phyloP scores from a whole-genome alignment of 2,329 filamentous ascomycete species.

The Canariomyces notabilis region DNA sequence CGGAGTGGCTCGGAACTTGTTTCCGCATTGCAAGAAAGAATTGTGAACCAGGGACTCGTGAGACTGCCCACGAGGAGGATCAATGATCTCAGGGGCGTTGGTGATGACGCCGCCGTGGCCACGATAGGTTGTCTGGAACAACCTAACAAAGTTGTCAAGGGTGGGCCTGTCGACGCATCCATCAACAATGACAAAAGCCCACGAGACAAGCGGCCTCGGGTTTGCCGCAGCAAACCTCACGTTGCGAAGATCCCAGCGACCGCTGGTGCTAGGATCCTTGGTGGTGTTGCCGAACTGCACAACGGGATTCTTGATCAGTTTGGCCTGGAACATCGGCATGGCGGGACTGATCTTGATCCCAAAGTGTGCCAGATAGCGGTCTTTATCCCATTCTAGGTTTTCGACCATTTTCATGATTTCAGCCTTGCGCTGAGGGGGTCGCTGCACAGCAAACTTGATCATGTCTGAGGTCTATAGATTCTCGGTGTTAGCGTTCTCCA shows the following conservation, averaged over 20 bases:
- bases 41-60: constrained; percentile 48
- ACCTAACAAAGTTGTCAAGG: constrained; percentile 49
- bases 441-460: constrained; percentile 89
- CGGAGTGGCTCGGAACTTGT: constrained; percentile 53
- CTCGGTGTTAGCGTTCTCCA: constrained; percentile 7
- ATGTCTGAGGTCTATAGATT: constrained; percentile 65
- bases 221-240: constrained; percentile 72
- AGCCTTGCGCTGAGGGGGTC: constrained; percentile 60
- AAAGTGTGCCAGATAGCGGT: constrained; percentile 67
- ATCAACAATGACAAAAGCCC: constrained; percentile 68
- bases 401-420: constrained; percentile 65
- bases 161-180: constrained; percentile 51
- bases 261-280: constrained; percentile 58
- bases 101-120: constrained; percentile 45
- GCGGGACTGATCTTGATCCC: constrained; percentile 62
- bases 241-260: constrained; percentile 82
- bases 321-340: constrained; percentile 65
- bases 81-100: constrained; percentile 33
- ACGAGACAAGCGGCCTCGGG: constrained; percentile 56
- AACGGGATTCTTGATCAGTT: constrained; percentile 64
- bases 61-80: constrained; percentile 29
- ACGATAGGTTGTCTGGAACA: constrained; percentile 43
- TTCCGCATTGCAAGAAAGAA: constrained; percentile 52
- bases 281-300: constrained; percentile 59
- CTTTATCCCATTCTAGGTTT: constrained; percentile 61